Evolutionary conservation across 1,284 basidiomycete species (phyloP), one percentile per base, ranked within the genome.

Genomic region (Rhodotorula sp.): DNA sequence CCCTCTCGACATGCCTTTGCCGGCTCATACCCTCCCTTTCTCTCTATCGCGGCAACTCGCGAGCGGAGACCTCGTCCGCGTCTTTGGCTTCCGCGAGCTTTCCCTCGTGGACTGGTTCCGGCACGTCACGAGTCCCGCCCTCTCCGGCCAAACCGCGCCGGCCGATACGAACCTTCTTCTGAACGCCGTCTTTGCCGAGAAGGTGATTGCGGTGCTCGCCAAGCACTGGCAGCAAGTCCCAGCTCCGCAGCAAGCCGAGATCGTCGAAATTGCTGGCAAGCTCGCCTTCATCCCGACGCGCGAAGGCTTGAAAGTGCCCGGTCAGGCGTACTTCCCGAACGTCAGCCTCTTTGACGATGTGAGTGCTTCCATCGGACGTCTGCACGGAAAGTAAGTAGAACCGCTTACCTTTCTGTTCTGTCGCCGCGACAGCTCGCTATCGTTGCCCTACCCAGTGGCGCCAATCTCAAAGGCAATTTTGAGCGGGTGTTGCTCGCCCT

Each of bases 291-390:
- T 99, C n/a, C 76, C 77, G 8, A 83, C 83, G 6, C 77, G 79
- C 1, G 59, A 78, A 20, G 81, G 81, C n/a, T 78, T 80, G 76
- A 72, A 67, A 20, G 76, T 76, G 65, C 92, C 96, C 0, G 82
- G 83, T 12, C 87, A 94, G 70, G 86, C 93, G 8, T 99, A 99
- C 82, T 95, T 98, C 80, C 84, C 90, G 31, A 92, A 88, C 75
- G 92, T 91, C 51, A 87, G 92, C 72, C 85, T 98, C 16, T 98
- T 99, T 80, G 86, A 88, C 20, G 95, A 99, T 81, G 54, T 56
- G 26, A 12, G 54, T 29, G 0, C 29, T 29, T 31, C 12, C 6
- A 8, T 29, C n/a, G 6, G 23, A n/a, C 5, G 14, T 15, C 26
- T 29, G n/a, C 12, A 4, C 12, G 15, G 23, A 3, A 16, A 15